Evolutionary conservation across 805 yeast genomes (phyloP).

Genomic region (Wickerhamomyces hampshirensis): DNA sequence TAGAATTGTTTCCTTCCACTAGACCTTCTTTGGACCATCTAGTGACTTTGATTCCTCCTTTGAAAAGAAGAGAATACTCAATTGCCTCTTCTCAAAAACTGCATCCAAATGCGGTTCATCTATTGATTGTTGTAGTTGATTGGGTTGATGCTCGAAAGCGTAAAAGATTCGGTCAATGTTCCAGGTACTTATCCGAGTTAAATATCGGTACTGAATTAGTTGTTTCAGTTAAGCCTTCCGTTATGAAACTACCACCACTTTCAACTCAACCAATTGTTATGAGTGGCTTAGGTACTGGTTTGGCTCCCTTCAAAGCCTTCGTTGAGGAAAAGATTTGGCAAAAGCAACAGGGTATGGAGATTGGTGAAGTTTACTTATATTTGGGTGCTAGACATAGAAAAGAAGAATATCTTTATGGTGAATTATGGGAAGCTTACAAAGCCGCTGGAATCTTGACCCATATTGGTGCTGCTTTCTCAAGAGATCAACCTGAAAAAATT

Average conservation of each 20-base stretch:
- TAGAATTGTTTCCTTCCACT: conserved; percentile 75
- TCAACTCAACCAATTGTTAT: conserved; percentile 87
- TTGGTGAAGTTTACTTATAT: conserved; percentile 84
- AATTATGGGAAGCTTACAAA: conserved; percentile 93
- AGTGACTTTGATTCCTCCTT: conserved; percentile 69
- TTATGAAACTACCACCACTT: conserved; percentile 89
- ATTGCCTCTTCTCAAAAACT: conserved; percentile 93
- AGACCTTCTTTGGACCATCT: conserved; percentile 71
- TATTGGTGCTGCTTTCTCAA: conserved; percentile 95
- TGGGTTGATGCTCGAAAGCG: conserved; percentile 88
- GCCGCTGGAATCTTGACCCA: conserved; percentile 90
- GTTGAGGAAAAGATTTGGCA: conserved; percentile 95
- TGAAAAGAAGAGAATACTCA: conserved; percentile 96
- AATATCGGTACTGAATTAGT: conserved; percentile 78
- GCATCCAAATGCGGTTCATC: conserved; percentile 87
- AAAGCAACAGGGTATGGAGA: conserved; percentile 77
- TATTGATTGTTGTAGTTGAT: conserved; percentile 91
- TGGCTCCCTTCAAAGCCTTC: conserved; percentile 97
- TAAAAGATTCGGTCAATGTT: conserved; percentile 89
- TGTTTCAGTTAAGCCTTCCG: conserved; percentile 94
- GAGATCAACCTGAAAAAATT: conserved; percentile 93
- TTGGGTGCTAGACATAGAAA: conserved; percentile 93
- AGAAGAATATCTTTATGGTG: conserved; percentile 95
- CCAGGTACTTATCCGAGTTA: conserved; percentile 81
- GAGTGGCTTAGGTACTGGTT: conserved; percentile 97